Conservation (phyloP, 2,329 filamentous ascomycete species). For the Trichoderma brevicompactum region DNA sequence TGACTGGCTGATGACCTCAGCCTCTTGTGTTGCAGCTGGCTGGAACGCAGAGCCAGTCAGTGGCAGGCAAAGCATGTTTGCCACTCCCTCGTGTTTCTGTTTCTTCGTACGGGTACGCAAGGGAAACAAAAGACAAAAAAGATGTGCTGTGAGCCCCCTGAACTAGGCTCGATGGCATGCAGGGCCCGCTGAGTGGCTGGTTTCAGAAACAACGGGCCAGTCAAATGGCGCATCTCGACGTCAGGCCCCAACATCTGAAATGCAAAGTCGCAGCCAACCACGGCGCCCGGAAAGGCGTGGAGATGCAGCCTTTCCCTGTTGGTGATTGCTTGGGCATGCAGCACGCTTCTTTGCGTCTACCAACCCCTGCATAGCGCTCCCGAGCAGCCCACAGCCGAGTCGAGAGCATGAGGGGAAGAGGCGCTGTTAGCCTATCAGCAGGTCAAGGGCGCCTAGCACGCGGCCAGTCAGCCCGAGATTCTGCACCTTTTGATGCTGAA, state of each 20-base stretch:
- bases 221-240: constrained; percentile 23
- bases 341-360: constrained; percentile 8
- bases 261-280: constrained; percentile 23
- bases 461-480: constrained; percentile 1
- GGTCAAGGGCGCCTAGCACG: constrained; percentile 9
- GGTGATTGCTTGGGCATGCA: not conserved
- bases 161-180: constrained; percentile 28
- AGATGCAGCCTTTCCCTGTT: constrained; percentile 25
- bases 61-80: constrained; percentile 8
- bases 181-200: constrained; percentile 26
- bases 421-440: constrained; percentile 7
- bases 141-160: constrained; percentile 14
- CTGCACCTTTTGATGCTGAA: not conserved
- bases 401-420: constrained; percentile 23
- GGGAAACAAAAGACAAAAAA: not conserved
- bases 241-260: constrained; percentile 20
- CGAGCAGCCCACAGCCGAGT: constrained; percentile 9
- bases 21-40: constrained; percentile 14
- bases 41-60: constrained; percentile 24
- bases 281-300: constrained; percentile 19
- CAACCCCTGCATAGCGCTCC: constrained; percentile 25
- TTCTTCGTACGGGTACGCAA: not conserved
- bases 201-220: constrained; percentile 28
- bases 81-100: constrained; percentile 23
- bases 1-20: constrained; percentile 10